phyloP scores from a whole-genome alignment of 2,329 filamentous ascomycete genomes.

The Apiospora hydei region DNA sequence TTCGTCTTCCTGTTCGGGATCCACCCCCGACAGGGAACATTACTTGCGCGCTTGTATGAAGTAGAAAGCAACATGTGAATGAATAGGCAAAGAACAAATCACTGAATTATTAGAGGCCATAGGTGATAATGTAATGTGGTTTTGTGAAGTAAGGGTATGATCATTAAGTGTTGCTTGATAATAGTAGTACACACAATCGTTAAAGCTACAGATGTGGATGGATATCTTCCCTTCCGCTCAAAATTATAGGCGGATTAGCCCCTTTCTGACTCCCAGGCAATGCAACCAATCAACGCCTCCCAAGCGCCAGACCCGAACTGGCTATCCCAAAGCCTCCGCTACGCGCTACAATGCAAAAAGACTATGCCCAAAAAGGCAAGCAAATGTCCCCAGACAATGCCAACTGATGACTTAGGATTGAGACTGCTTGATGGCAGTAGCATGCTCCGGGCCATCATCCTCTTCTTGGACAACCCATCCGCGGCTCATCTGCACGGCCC shows the following conservation, averaged over 20 bases:
- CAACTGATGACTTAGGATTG: not conserved
- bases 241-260: slow-evolving; percentile 14
- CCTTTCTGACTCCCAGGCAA: not conserved
- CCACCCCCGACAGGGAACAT: not conserved
- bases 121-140: not conserved
- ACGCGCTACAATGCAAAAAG: slow-evolving; percentile 12
- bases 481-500: slow-evolving; percentile 65
- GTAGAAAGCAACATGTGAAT: too few species aligned
- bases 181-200: slow-evolving; percentile 16
- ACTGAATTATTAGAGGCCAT: not conserved
- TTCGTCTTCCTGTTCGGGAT: not conserved
- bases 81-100: not conserved
- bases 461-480: slow-evolving; percentile 55
- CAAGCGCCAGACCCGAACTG: not conserved
- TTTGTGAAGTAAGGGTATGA: not conserved
- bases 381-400: not conserved
- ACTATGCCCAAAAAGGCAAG: not conserved
- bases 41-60: slow-evolving; percentile 1
- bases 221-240: slow-evolving; percentile 17
- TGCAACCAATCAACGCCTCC: slow-evolving; percentile 6
- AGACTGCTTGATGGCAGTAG: slow-evolving; percentile 3
- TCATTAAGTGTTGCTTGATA: slow-evolving; percentile 15
- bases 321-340: not conserved
- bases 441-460: slow-evolving; percentile 33
- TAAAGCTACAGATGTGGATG: slow-evolving; percentile 1